Evolutionary conservation across 768 basidiomycete genomes (phyloP).

Genomic region (Trametes cubensis): DNA sequence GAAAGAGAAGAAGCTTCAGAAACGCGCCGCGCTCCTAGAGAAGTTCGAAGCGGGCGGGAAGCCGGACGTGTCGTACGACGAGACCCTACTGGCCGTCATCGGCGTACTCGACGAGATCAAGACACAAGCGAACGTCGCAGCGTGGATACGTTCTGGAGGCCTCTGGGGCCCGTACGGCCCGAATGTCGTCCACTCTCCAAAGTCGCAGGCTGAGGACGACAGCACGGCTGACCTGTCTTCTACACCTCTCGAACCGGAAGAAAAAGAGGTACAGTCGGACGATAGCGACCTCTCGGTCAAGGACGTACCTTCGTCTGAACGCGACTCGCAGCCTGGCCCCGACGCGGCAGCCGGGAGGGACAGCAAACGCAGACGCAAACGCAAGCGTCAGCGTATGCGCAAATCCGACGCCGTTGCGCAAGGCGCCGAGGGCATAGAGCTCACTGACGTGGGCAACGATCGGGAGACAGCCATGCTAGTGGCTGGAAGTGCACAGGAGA

Average conservation of each 20-base stretch:
- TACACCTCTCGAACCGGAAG: neutral
- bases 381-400: slow-evolving; percentile 18
- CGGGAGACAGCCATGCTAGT: slow-evolving; percentile 1
- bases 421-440: neutral
- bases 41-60: slow-evolving; percentile 6
- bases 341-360: neutral
- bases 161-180: slow-evolving; percentile 36
- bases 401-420: neutral
- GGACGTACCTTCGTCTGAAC: neutral
- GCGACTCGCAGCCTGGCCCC: neutral
- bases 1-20: slow-evolving; percentile 23
- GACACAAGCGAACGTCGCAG: slow-evolving; percentile 62
- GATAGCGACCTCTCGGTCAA: slow-evolving; percentile 11
- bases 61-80: slow-evolving; percentile 44
- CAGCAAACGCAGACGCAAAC: slow-evolving; percentile 3
- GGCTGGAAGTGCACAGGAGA: slow-evolving; percentile 1
- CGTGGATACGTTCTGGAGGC: slow-evolving; percentile 65
- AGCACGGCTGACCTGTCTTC: neutral
- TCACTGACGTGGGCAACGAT: slow-evolving; percentile 19
- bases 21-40: slow-evolving; percentile 18
- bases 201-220: neutral
- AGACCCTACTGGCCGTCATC: slow-evolving; percentile 63
- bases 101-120: slow-evolving; percentile 66
- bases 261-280: slow-evolving; percentile 2
- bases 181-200: neutral